Conservation (phyloP, 2,329 filamentous ascomycete species). For the Onygenales sp. region DNA sequence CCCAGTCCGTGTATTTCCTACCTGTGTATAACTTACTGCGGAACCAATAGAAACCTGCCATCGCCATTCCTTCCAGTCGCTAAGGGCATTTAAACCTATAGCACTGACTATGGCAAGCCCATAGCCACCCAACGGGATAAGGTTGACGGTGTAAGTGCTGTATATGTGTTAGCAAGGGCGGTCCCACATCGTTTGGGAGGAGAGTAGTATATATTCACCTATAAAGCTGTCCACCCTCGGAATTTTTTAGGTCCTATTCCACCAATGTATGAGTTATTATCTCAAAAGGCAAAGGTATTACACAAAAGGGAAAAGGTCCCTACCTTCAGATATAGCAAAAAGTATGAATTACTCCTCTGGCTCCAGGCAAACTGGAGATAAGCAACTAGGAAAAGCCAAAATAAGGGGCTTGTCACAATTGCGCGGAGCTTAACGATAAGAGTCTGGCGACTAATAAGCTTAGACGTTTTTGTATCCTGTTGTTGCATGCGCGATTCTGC, state of each 20-base stretch:
- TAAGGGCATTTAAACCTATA: constrained; percentile 11
- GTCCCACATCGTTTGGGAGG: background rate
- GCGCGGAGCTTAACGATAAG: background rate
- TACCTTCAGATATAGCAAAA: constrained; percentile 13
- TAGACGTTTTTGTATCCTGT: constrained; percentile 10
- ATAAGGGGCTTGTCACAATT: constrained; percentile 3
- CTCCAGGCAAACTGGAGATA: constrained; percentile 13
- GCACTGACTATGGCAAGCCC: constrained; percentile 12
- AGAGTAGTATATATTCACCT: background rate
- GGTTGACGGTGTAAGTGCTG: constrained; percentile 14
- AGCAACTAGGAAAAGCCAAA: constrained; percentile 10
- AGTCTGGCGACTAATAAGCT: constrained; percentile 10
- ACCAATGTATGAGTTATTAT: background rate
- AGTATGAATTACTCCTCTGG: constrained; percentile 13
- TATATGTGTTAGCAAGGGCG: background rate
- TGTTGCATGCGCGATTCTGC: constrained; percentile 11
- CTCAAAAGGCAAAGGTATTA: background rate
- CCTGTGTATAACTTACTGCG: background rate
- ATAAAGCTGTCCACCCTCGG: background rate
- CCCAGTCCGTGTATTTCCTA: background rate
- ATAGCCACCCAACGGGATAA: constrained; percentile 15
- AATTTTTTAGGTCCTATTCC: background rate
- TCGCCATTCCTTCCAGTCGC: constrained; percentile 15
- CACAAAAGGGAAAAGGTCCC: background rate
- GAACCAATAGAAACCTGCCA: constrained; percentile 9